Conservation (phyloP, 345 rosid genomes). For the Reutealis trisperma region DNA sequence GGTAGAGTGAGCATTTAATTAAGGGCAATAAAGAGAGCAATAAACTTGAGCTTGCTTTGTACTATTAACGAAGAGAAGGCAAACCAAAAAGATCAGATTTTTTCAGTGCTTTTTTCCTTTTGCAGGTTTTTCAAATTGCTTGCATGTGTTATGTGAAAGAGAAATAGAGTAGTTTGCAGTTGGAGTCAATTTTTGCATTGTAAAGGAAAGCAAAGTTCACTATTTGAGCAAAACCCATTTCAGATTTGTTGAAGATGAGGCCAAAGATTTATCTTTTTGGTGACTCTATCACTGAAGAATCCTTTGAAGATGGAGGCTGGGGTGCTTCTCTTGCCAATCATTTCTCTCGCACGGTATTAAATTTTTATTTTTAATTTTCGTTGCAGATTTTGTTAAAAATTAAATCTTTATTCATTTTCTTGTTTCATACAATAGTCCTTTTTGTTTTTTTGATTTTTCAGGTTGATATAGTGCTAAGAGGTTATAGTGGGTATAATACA, state of each 20-base stretch:
- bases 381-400: not conserved
- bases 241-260: conserved; percentile 44
- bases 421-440: no score
- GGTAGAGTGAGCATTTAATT: not conserved
- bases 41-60: not conserved
- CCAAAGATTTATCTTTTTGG: conserved; percentile 79
- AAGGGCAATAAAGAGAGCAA: not conserved
- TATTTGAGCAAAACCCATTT: conserved; percentile 1
- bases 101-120: not conserved
- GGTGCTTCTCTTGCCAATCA: conserved; percentile 80
- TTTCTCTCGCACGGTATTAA: conserved; percentile 69
- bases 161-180: not conserved
- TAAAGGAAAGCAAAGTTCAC: not conserved
- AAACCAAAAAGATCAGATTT: not conserved
- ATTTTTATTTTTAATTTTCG: not conserved
- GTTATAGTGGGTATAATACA: conserved; percentile 81
- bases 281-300: conserved; percentile 86
- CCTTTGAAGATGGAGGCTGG: conserved; percentile 75
- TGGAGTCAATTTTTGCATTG: not conserved
- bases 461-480: conserved; percentile 75
- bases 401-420: not conserved
- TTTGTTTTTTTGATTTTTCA: conserved; percentile 8
- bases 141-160: not conserved
- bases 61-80: not conserved
- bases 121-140: not conserved